Percentiles rank a stretch among this genome's conserved stretches.
Evolutionary conservation across 164 flowering plant genomes (phyloP).

Genomic region (Liquidambar formosana): DNA sequence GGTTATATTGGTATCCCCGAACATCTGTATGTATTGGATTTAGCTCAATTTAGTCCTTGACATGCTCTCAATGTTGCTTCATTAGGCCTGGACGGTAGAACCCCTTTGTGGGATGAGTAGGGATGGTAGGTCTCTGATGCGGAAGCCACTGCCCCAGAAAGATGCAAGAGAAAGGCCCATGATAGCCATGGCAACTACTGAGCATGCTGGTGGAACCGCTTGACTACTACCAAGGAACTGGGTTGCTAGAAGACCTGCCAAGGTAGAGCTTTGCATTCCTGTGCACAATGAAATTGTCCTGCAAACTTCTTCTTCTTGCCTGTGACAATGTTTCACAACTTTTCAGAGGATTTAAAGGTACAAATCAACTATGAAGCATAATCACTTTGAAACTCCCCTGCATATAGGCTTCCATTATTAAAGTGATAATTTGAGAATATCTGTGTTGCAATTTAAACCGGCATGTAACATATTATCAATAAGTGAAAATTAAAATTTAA

Average conservation of each 20-base stretch:
- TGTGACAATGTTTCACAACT: conserved; percentile 23
- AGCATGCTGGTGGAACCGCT: conserved; percentile 94
- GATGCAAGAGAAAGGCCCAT: conserved; percentile 95
- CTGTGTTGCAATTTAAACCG: too few species aligned
- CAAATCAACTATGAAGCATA: background rate
- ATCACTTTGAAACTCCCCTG: background rate
- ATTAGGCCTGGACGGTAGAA: conserved; percentile 41
- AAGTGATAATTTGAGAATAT: background rate
- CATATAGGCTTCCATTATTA: background rate
- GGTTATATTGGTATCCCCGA: background rate
- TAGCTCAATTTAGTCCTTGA: background rate
- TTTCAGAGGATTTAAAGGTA: background rate
- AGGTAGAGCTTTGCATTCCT: conserved; percentile 98
- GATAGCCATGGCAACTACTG: conserved; percentile 94
- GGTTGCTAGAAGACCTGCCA: conserved; percentile 94
- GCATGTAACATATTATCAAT: too few species aligned
- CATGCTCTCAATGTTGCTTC: background rate
- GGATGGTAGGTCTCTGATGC: conserved; percentile 61
- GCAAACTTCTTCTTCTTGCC: conserved; percentile 83
- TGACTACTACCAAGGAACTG: conserved; percentile 92
- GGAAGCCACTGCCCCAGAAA: conserved; percentile 82
- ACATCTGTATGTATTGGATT: background rate
- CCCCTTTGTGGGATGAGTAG: conserved; percentile 38
- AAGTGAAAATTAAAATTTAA: too few species aligned
- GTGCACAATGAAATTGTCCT: conserved; percentile 87